A percentile compares a stretch with the other conserved stretches of the same genome.
Conservation (phyloP, 805 yeast species). For the Lachancea mirantina region DNA sequence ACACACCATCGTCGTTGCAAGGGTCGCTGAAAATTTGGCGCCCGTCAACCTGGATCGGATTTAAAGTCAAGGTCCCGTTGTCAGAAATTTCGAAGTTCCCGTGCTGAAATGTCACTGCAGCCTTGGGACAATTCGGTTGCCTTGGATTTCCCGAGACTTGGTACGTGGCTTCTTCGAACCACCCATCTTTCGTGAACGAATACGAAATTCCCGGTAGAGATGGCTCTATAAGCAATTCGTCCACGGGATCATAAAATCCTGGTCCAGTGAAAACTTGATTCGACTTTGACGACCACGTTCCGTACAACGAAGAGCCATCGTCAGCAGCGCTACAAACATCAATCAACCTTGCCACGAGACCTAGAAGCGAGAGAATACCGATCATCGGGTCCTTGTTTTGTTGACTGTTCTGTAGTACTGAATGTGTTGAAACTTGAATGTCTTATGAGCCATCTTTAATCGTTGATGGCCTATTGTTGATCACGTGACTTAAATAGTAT, state of each 20-base stretch:
- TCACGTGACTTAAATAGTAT: too few relatives aligned
- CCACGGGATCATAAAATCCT: conserved; percentile 91
- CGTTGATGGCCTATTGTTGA: background rate
- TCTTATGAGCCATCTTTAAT: conserved; percentile 1
- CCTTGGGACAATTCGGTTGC: conserved; percentile 78
- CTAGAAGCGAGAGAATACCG: conserved; percentile 3
- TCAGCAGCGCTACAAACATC: too few relatives aligned
- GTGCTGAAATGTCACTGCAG: conserved; percentile 80
- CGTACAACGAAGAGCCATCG: conserved; percentile 40
- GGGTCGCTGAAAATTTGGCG: conserved; percentile 87
- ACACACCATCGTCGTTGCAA: conserved; percentile 55
- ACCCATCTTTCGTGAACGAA: conserved; percentile 90
- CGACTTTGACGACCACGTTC: conserved; percentile 95
- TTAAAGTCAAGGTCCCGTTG: conserved; percentile 62
- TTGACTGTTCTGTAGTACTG: background rate
- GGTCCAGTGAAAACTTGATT: conserved; percentile 96
- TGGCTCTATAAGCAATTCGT: conserved; percentile 90
- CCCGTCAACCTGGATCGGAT: conserved; percentile 82
- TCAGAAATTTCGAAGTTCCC: conserved; percentile 61
- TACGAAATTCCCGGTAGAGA: conserved; percentile 90
- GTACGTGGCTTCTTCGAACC: conserved; percentile 83
- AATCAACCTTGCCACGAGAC: conserved; percentile 3
- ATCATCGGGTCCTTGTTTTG: conserved; percentile 1
- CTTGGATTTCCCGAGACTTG: conserved; percentile 63
- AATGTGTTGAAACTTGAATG: conserved; percentile 4